phyloP scores from a whole-genome alignment of 2,329 filamentous ascomycete genomes.

The Salinomyces thailandicus region DNA sequence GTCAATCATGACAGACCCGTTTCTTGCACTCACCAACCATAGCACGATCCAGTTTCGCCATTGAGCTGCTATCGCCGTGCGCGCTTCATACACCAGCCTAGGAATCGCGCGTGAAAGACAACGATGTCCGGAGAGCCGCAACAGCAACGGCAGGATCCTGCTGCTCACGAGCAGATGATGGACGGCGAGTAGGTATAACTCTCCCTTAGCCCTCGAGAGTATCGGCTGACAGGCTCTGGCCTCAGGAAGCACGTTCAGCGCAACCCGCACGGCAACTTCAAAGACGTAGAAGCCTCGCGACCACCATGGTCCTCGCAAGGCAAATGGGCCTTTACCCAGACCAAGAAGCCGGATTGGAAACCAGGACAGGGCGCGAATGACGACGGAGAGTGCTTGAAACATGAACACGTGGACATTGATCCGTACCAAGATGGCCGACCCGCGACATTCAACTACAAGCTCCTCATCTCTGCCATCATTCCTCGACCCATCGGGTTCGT shows the following conservation, averaged over 20 bases:
- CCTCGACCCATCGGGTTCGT: conserved; percentile 69
- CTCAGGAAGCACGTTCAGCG: conserved; percentile 38
- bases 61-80: too few relatives aligned
- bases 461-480: conserved; percentile 72
- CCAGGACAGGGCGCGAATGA: conserved; percentile 56
- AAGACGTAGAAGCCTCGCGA: conserved; percentile 56
- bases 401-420: conserved; percentile 66
- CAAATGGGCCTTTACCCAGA: conserved; percentile 50
- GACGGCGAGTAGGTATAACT: conserved; percentile 21
- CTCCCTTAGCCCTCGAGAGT: not conserved
- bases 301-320: conserved; percentile 46
- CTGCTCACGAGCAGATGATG: conserved; percentile 26
- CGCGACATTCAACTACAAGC: conserved; percentile 72
- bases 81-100: too few relatives aligned
- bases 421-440: conserved; percentile 63
- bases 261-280: conserved; percentile 67
- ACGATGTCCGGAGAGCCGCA: conserved; percentile 8
- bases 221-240: not conserved
- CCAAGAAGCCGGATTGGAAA: conserved; percentile 54
- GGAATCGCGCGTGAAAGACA: too few relatives aligned
- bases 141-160: conserved; percentile 11
- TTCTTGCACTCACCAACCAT: too few relatives aligned
- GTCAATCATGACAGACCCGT: too few relatives aligned
- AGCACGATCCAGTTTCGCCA: too few relatives aligned
- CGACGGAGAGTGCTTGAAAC: conserved; percentile 38